Base-by-base conservation (phyloP, 805 yeast genomes). In the Blastobotrys peoriensis region DNA sequence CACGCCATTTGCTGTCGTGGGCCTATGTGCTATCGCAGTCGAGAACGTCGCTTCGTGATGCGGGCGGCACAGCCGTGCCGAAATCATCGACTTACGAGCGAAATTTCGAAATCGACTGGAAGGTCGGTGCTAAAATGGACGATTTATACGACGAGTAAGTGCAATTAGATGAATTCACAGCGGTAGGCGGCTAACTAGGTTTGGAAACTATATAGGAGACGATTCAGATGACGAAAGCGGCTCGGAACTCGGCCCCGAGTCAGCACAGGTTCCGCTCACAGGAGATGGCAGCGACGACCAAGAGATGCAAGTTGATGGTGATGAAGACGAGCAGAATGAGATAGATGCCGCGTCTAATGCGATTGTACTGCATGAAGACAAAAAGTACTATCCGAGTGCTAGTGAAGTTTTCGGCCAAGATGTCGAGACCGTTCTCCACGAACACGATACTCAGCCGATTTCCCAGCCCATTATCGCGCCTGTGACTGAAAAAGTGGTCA, bases 101-200 rank as follows among this genome's bases (percentile, higher is more conserved):
- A n/a, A n/a, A n/a, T n/a, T n/a, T n/a, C n/a, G n/a, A n/a, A n/a
- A n/a, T n/a, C n/a, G n/a, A n/a, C n/a, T n/a, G n/a, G n/a, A n/a
- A n/a, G n/a, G n/a, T n/a, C n/a, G n/a, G n/a, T n/a, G n/a, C n/a
- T n/a, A n/a, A n/a, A 56, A 84, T 77, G 55, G 83, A 79, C 18
- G 84, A 79, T 48, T 58, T 79, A 21, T 86, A 82, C 63, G 96
- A 87, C 63, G 96, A 87, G 73, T 73, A 53, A 38, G 70, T 57
- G 18, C 20, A 34, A 33, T 36, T 42, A 21, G 16, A 37, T 13
- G 13, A 13, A 13, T 25, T 13, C 8, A 8, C 10, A 25, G 8
- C 30, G 10, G 8, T 25, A 8, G 30, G 30, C 8, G 13, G 30
- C 30, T 25, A 25, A 8, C 10, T 45, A 53, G 54, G 46, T 64